Evolutionary conservation across 345 rosid genomes (phyloP), one percentile per base, ranked within the genome.

Genomic region (Rhodomyrtus tomentosa): DNA sequence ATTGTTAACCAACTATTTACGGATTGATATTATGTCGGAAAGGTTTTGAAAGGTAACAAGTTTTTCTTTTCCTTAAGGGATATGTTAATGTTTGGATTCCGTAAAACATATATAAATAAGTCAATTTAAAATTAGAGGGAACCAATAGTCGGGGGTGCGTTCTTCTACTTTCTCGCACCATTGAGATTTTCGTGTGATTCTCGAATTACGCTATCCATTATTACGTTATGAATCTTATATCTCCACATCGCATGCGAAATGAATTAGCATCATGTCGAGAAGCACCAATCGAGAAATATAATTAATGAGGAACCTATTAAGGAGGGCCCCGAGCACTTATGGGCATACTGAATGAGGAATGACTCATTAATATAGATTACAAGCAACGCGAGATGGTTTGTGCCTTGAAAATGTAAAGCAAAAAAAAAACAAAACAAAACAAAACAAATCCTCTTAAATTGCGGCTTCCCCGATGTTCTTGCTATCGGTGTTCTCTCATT

Each of bases 121-220:
- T 0, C 3, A 0, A 18, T 12, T 7, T 32, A 18, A 68, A 32
- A 68, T 32, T 7, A 16, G 6, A 8, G 18, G 18, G 16, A 5
- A 29, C 21, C 16, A 10, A 10, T 5, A 18, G 1, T 0, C n/a
- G 10, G 0, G 7, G 5, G 5, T 10, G 7, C 10, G 7, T 15
- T 59, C 21, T 16, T 62, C 3, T 0, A 1, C 12, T 62, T 7
- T 62, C 11, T 62, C 22, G 16, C 14, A 16, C 16, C 22, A 32
- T 18, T 32, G 12, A 68, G 76, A 9, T 8, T 32, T 32, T 68
- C 8, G 42, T 16, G 8, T 68, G 76, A 68, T 7, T 68, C 10
- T 68, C 0, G 6, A 68, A 68, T 68, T 68, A 68, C 18, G 42
- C 4, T 68, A 7, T 68, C 24, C 42, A 4, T 29, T 2, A 32